Evolutionary conservation across 1,139 yeast genomes (phyloP).

Genomic region (Yamadazyma membranifaciens): DNA sequence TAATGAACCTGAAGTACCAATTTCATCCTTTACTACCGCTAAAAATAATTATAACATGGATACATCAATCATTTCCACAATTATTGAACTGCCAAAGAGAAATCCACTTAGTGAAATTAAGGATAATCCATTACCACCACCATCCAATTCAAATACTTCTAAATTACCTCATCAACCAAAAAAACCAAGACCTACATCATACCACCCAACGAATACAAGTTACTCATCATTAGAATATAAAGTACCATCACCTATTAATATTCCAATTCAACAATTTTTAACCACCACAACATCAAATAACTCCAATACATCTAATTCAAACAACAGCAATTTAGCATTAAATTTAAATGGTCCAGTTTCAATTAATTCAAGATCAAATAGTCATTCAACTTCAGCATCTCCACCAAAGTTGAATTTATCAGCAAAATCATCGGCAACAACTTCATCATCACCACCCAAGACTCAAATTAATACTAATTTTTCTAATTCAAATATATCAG

Average conservation of each 20-base stretch:
- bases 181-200: constrained; percentile 78
- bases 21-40: background rate
- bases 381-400: constrained; percentile 9
- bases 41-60: constrained; percentile 1
- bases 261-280: constrained; percentile 36
- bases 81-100: constrained; percentile 44
- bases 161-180: constrained; percentile 45
- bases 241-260: constrained; percentile 30
- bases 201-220: constrained; percentile 76
- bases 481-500: constrained; percentile 1
- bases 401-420: constrained; percentile 16
- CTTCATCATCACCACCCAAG: constrained; percentile 10
- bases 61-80: constrained; percentile 28
- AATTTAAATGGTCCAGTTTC: constrained; percentile 3
- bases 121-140: constrained; percentile 11
- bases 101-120: constrained; percentile 15
- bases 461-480: constrained; percentile 3
- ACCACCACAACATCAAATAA: constrained; percentile 25
- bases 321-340: background rate
- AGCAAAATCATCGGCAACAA: constrained; percentile 8
- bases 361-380: constrained; percentile 5
- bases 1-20: background rate
- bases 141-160: constrained; percentile 2
- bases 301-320: constrained; percentile 1
- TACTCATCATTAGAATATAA: constrained; percentile 34